phyloP scores from a whole-genome alignment of 1,284 basidiomycete genomes.

The Lignosus rhinocerotis region DNA sequence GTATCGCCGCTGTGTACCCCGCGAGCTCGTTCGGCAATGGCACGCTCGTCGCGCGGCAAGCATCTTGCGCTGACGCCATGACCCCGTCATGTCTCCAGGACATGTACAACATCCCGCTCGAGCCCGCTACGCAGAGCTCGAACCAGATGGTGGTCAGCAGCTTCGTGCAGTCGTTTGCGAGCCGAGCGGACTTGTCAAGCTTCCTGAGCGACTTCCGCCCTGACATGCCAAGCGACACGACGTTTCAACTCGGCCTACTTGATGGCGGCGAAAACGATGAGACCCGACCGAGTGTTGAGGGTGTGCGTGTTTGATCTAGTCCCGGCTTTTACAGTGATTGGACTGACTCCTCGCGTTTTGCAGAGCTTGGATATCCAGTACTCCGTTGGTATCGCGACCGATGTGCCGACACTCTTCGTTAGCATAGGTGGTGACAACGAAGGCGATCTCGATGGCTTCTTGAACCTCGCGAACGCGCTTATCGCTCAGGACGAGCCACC shows the following conservation, averaged over 20 bases:
- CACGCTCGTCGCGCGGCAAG: constrained; percentile 11
- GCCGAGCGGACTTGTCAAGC: constrained; percentile 49
- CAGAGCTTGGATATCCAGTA: constrained; percentile 65
- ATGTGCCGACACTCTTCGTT: constrained; percentile 29
- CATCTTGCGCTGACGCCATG: constrained; percentile 31
- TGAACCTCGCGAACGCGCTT: constrained; percentile 34
- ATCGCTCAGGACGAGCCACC: constrained; percentile 31
- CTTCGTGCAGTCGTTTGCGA: constrained; percentile 57
- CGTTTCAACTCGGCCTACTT: constrained; percentile 13
- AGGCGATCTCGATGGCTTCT: constrained; percentile 28
- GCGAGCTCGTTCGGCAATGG: constrained; percentile 4
- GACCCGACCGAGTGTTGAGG: constrained; percentile 19
- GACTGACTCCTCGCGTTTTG: neutral
- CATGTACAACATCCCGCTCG: constrained; percentile 53
- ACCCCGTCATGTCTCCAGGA: constrained; percentile 56
- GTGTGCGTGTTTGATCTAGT: constrained; percentile 10
- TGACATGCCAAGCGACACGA: constrained; percentile 40
- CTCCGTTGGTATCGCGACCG: constrained; percentile 59
- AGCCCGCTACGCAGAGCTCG: constrained; percentile 40
- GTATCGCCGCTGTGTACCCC: constrained; percentile 4
- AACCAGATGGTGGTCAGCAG: constrained; percentile 59
- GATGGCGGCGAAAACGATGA: constrained; percentile 38
- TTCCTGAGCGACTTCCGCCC: constrained; percentile 51
- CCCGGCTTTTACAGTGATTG: neutral
- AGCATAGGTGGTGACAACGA: constrained; percentile 20